These are phyloP conservation scores for Cordyceps cateniannulata DNA, from an alignment of 2,329 filamentous ascomycete species.

Conservation along the genomic window DNA sequence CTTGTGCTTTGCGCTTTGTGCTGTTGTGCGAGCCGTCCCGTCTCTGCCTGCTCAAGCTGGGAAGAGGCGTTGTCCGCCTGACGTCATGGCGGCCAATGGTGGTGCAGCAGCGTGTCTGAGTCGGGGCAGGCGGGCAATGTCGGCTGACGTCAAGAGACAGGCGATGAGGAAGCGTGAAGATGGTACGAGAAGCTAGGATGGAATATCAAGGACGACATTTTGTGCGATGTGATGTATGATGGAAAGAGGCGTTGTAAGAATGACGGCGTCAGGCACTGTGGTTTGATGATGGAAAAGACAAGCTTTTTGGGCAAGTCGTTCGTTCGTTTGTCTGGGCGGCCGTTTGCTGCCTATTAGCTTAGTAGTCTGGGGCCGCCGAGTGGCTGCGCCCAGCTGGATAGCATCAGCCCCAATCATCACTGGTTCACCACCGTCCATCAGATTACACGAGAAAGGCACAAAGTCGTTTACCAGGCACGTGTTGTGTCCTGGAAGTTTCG, in stretches of 20 bases:
- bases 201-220: neutral
- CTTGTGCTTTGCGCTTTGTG: neutral
- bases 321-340: neutral
- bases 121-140: neutral
- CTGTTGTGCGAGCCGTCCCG: neutral
- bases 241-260: neutral
- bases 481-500: neutral
- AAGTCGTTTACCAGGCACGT: neutral
- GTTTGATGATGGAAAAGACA: neutral
- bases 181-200: neutral
- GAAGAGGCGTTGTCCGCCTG: conserved; percentile 10
- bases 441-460: neutral
- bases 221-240: neutral
- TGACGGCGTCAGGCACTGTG: neutral
- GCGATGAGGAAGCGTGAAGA: neutral
- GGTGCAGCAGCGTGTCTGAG: neutral
- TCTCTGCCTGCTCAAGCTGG: neutral
- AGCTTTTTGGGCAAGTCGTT: neutral
- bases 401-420: neutral
- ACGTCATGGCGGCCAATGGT: conserved; percentile 13
- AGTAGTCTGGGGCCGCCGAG: neutral
- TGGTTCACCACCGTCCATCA: neutral
- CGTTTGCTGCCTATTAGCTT: conserved; percentile 5
- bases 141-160: conserved; percentile 13
- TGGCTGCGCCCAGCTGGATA: neutral